Conservation (phyloP, 352 stramenopile genomes). For the Pythium diclinum region DNA sequence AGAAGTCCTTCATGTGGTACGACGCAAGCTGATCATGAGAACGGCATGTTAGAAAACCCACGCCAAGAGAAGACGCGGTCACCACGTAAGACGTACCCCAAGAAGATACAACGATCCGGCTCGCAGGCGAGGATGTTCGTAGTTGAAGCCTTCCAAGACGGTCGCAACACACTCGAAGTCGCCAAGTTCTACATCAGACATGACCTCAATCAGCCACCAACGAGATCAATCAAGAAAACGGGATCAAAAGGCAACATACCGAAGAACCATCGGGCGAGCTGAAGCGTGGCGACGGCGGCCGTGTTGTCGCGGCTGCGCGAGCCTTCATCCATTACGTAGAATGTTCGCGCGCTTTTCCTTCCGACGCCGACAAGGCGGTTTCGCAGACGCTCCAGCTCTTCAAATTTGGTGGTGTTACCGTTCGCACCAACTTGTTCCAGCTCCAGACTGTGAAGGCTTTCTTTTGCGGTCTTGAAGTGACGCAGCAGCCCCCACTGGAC, state of each 20-base stretch:
- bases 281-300: slow-evolving; percentile 29
- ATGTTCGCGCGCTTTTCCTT: slow-evolving; percentile 38
- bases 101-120: slow-evolving; percentile 26
- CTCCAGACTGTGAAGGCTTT: neutral
- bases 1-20: slow-evolving; percentile 32
- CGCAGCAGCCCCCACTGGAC: slow-evolving; percentile 59
- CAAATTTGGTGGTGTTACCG: neutral
- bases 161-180: slow-evolving; percentile 29
- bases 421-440: neutral
- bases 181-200: slow-evolving; percentile 33
- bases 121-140: neutral
- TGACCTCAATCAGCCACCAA: neutral
- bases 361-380: slow-evolving; percentile 34
- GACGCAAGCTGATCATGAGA: slow-evolving; percentile 35
- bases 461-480: slow-evolving; percentile 22
- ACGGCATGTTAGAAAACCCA: neutral
- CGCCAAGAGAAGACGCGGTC: neutral
- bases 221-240: neutral
- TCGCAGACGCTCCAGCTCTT: slow-evolving; percentile 2
- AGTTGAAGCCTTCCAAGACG: slow-evolving; percentile 20
- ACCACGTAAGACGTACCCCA: slow-evolving; percentile 29
- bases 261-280: slow-evolving; percentile 74
- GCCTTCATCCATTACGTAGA: slow-evolving; percentile 57
- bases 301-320: neutral
- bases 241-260: slow-evolving; percentile 29